phyloP scores from a whole-genome alignment of 139 green algal species.

The Auxenochlorella pyrenoidosa region DNA sequence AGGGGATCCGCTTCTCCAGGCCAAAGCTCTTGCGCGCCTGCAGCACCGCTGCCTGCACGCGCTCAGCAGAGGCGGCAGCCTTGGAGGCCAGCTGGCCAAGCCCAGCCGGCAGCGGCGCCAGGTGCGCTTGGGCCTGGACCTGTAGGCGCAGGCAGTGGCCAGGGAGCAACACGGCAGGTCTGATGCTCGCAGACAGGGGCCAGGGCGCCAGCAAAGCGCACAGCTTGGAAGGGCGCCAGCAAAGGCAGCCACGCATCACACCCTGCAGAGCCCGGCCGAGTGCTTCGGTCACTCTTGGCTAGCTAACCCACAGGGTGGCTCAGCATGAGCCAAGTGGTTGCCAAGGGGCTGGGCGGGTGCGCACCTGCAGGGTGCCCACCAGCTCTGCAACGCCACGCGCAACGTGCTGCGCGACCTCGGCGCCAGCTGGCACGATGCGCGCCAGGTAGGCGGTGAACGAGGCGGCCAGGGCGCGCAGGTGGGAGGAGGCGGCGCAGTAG shows the following conservation, averaged over 20 bases:
- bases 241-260: not conserved
- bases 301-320: too few species aligned
- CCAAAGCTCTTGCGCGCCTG: slow-evolving; percentile 16
- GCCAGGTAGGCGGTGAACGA: slow-evolving; percentile 1
- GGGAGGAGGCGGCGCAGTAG: not conserved
- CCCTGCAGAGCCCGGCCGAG: too few species aligned
- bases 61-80: not conserved
- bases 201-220: too few species aligned
- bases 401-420: not conserved
- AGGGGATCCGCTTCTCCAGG: not conserved
- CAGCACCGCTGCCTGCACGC: not conserved
- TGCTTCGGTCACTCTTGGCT: too few species aligned
- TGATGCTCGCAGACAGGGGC: not conserved
- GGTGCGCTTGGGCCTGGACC: not conserved
- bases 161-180: not conserved
- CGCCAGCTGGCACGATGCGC: not conserved
- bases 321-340: too few species aligned
- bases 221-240: too few species aligned
- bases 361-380: not conserved
- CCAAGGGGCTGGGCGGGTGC: too few species aligned
- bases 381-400: not conserved
- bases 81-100: not conserved
- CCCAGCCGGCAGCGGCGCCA: slow-evolving; percentile 3
- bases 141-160: not conserved
- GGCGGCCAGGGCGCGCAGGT: slow-evolving; percentile 4